These are phyloP conservation scores for Botryotinia globosa DNA, from an alignment of 2,329 filamentous ascomycete genomes.

Conservation along the genomic window DNA sequence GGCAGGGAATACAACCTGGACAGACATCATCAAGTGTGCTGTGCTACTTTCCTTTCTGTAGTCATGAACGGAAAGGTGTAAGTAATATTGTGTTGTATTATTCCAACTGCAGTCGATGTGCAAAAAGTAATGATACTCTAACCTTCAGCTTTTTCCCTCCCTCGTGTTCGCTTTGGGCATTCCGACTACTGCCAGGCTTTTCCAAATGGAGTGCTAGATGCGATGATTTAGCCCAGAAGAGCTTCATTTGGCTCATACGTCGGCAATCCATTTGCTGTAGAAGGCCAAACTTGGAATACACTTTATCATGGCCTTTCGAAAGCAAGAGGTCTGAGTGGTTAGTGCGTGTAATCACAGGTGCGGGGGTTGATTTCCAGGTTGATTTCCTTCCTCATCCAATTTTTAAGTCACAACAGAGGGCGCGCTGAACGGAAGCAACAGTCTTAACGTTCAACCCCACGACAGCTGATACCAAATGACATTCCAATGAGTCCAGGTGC, in stretches of 20 bases:
- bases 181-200: not conserved
- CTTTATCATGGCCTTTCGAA: not conserved
- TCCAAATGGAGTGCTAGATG: not conserved
- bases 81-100: not conserved
- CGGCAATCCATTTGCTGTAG: slow-evolving; percentile 8
- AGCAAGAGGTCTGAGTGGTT: slow-evolving; percentile 14
- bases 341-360: slow-evolving; percentile 8
- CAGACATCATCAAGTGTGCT: not conserved
- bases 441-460: slow-evolving; percentile 13
- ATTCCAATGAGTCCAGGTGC: slow-evolving; percentile 3
- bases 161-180: slow-evolving; percentile 3
- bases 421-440: slow-evolving; percentile 16
- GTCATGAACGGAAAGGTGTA: slow-evolving; percentile 2
- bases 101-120: not conserved
- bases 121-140: slow-evolving; percentile 14
- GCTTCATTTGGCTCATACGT: not conserved
- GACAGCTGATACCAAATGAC: slow-evolving; percentile 8
- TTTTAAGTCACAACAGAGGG: slow-evolving; percentile 14
- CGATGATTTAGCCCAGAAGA: not conserved
- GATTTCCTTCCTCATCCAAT: slow-evolving; percentile 17
- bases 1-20: not conserved
- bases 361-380: not conserved
- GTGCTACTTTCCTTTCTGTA: not conserved
- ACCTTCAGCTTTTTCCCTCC: slow-evolving; percentile 5
- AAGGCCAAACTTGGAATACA: slow-evolving; percentile 8